Evolutionary conservation across 2,329 filamentous ascomycete genomes (phyloP).

Genomic region (Fusarium subglutinans): DNA sequence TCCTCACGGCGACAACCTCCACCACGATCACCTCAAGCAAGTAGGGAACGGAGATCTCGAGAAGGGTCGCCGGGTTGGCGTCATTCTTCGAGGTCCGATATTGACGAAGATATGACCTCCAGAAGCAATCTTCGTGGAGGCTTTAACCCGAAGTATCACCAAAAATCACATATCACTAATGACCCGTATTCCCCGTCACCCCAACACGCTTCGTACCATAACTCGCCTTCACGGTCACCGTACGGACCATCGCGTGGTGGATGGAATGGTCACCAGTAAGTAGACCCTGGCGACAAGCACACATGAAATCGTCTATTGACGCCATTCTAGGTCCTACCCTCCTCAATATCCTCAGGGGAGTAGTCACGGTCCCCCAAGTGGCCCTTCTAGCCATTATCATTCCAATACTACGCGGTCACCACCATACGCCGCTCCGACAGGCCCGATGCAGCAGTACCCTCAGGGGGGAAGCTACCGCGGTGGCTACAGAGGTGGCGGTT

Average conservation of each 20-base stretch:
- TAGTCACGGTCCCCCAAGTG: conserved; percentile 62
- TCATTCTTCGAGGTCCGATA: conserved; percentile 58
- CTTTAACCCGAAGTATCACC: conserved; percentile 51
- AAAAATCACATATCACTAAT: conserved; percentile 50
- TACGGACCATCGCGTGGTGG: conserved; percentile 52
- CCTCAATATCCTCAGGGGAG: conserved; percentile 64
- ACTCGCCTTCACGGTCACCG: conserved; percentile 56
- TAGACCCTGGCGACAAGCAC: background rate
- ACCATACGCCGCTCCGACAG: conserved; percentile 65
- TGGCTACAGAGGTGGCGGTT: conserved; percentile 62
- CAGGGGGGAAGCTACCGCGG: conserved; percentile 57
- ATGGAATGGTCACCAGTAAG: conserved; percentile 54
- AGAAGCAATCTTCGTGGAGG: conserved; percentile 55
- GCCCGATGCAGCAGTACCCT: conserved; percentile 64
- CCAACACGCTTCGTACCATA: conserved; percentile 57
- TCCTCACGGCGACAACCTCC: conserved; percentile 34
- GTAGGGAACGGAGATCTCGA: conserved; percentile 43
- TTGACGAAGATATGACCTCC: conserved; percentile 61
- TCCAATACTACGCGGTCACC: conserved; percentile 58
- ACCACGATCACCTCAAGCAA: conserved; percentile 42
- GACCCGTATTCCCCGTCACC: conserved; percentile 55
- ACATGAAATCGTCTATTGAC: conserved; percentile 4
- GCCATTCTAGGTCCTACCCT: conserved; percentile 64
- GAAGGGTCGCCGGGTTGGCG: conserved; percentile 44
- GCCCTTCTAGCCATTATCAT: conserved; percentile 65